Conservation (phyloP, 2,329 filamentous ascomycete species). For the Gaeumannomyces tritici region DNA sequence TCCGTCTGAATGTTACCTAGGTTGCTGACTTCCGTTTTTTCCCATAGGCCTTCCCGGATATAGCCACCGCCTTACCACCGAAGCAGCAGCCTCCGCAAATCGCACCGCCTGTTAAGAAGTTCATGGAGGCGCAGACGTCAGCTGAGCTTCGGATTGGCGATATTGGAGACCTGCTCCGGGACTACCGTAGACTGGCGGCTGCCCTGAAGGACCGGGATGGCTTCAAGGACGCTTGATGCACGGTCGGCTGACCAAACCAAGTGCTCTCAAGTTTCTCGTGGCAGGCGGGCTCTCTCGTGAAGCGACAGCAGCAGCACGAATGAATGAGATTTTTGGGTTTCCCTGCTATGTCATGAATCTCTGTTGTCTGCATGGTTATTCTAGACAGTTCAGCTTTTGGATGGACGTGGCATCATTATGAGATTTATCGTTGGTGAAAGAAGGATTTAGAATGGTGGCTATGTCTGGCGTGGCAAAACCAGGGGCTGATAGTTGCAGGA, state of each 20-base stretch:
- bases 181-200: slow-evolving; percentile 63
- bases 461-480: background rate
- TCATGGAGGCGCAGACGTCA: slow-evolving; percentile 62
- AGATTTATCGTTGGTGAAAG: background rate
- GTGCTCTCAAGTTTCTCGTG: background rate
- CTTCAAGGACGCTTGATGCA: slow-evolving; percentile 31
- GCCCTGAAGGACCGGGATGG: slow-evolving; percentile 54
- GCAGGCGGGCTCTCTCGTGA: background rate
- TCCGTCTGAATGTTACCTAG: background rate
- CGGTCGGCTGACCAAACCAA: background rate
- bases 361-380: background rate
- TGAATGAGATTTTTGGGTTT: background rate
- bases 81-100: slow-evolving; percentile 38
- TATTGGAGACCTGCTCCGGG: slow-evolving; percentile 59
- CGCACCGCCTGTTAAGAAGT: slow-evolving; percentile 59
- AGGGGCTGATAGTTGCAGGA: background rate
- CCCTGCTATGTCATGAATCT: no score
- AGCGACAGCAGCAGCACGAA: background rate
- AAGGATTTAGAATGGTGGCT: background rate
- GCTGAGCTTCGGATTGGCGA: slow-evolving; percentile 65
- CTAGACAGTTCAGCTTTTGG: background rate
- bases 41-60: slow-evolving; percentile 48
- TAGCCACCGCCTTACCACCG: slow-evolving; percentile 43
- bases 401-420: background rate
- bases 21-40: background rate